Base-by-base conservation (phyloP, 768 basidiomycete genomes). In the Megacollybia marginata region DNA sequence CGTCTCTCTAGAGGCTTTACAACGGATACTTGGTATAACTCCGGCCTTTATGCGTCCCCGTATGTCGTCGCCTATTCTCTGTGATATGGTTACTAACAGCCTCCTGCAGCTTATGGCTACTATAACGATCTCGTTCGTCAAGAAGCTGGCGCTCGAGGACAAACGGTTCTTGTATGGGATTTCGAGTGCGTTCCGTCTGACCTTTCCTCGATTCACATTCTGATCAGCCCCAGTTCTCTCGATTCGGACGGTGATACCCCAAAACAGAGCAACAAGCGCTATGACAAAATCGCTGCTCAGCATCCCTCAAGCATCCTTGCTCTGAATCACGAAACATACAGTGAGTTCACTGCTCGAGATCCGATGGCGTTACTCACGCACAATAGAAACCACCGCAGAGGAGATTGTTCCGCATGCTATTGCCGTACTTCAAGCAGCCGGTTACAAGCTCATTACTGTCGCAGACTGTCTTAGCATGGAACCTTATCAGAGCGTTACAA, bases 21-120 rank as follows among this genome's bases (percentile, higher is more conserved):
- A 64, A 36, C 69, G 65, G n/a, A n/a, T n/a, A n/a, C 73, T 20
- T 71, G 75, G 50, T 71, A 73, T n/a, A n/a, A n/a, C n/a, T n/a
- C n/a, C n/a, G n/a, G n/a, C n/a, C n/a, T n/a, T n/a, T n/a, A n/a
- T n/a, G 71, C 68, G 75, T 31, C 74, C 75, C 44, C 75, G 71
- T 71, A 55, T 48, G 65, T 57, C 23, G 18, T 9, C 1, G 44
- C 32, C 19, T 48, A 20, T 10, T 2, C 44, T 33, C 23, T 44
- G 20, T 38, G 32, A 20, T 28, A 5, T 13, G 12, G 44, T 28
- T n/a, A n/a, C 48, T n/a, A n/a, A n/a, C n/a, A 10, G 7, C n/a
- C 15, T 1, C 31, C 44, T 12, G 44, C 50, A 71, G n/a, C 53
- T 58, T 73, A 54, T 65, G 70, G n/a, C n/a, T n/a, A n/a, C n/a